Evolutionary conservation across 2,329 filamentous ascomycete genomes (phyloP).

Genomic region (Pseudogymnoascus sp.): DNA sequence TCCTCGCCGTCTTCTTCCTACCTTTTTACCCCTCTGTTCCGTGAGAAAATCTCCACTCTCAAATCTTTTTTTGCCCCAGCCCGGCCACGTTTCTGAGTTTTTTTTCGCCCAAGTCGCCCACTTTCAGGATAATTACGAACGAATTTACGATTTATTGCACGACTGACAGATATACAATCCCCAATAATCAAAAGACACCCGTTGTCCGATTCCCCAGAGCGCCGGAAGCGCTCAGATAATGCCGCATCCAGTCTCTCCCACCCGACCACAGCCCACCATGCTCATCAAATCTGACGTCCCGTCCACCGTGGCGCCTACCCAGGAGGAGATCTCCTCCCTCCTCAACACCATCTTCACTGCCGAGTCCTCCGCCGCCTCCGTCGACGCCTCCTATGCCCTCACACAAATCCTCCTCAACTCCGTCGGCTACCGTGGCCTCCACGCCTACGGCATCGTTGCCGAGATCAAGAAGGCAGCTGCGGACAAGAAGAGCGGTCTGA

Average conservation of each 20-base stretch:
- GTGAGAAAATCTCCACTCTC: slow-evolving; percentile 7
- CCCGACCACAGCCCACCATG: slow-evolving; percentile 36
- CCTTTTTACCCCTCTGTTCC: background rate
- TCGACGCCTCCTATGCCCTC: slow-evolving; percentile 57
- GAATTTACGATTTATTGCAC: slow-evolving; percentile 7
- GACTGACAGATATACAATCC: background rate
- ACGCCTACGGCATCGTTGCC: slow-evolving; percentile 52
- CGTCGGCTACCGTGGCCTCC: slow-evolving; percentile 54
- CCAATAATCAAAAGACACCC: background rate
- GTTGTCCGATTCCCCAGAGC: slow-evolving; percentile 1
- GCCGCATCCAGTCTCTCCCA: slow-evolving; percentile 38
- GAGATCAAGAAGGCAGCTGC: slow-evolving; percentile 68
- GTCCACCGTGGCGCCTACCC: slow-evolving; percentile 44
- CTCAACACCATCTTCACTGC: slow-evolving; percentile 57
- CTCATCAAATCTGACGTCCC: slow-evolving; percentile 37
- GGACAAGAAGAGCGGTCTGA: slow-evolving; percentile 87
- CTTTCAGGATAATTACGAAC: slow-evolving; percentile 6
- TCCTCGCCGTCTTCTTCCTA: background rate
- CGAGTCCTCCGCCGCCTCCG: slow-evolving; percentile 45
- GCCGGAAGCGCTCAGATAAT: slow-evolving; percentile 30
- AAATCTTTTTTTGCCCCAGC: slow-evolving; percentile 7
- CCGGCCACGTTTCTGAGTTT: slow-evolving; percentile 3
- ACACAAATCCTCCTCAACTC: slow-evolving; percentile 57
- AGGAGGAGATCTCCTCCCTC: slow-evolving; percentile 57
- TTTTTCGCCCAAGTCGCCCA: background rate